phyloP scores from a whole-genome alignment of 805 yeast species.

The Yamadazyma phyllophila region DNA sequence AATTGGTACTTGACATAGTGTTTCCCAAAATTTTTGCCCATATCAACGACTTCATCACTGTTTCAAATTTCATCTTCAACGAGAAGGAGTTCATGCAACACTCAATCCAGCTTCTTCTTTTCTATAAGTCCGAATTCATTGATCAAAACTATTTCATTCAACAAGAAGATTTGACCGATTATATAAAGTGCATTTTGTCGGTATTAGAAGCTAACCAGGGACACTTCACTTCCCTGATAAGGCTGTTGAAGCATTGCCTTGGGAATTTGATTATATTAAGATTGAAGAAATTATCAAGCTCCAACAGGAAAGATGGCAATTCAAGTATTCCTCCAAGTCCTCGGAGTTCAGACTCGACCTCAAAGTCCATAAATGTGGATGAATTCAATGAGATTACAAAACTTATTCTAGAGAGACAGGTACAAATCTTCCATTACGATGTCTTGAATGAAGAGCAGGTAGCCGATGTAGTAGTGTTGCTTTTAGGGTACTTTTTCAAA shows the following conservation, averaged over 20 bases:
- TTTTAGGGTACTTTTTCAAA: constrained; percentile 29
- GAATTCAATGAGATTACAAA: constrained; percentile 22
- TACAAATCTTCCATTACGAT: constrained; percentile 27
- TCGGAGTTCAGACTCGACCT: neutral
- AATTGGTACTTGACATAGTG: constrained; percentile 29
- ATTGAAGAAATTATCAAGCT: constrained; percentile 15
- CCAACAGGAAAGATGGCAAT: neutral
- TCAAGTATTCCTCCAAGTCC: constrained; percentile 1
- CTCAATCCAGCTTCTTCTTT: constrained; percentile 23
- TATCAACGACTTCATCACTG: constrained; percentile 29
- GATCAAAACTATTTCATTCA: constrained; percentile 25
- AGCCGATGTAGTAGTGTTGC: constrained; percentile 29
- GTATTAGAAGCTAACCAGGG: constrained; percentile 26
- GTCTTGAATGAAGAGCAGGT: constrained; percentile 32
- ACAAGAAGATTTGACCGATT: constrained; percentile 21
- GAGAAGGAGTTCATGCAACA: constrained; percentile 28
- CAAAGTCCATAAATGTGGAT: neutral
- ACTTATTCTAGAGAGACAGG: constrained; percentile 32
- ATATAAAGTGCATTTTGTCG: constrained; percentile 27
- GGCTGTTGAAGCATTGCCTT: constrained; percentile 20
- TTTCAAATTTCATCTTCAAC: constrained; percentile 34
- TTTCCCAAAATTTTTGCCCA: constrained; percentile 38
- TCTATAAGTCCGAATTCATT: constrained; percentile 30
- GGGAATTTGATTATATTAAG: constrained; percentile 24
- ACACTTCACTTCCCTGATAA: constrained; percentile 9